Evolutionary conservation across 2,329 filamentous ascomycete genomes (phyloP).

Genomic region (Exserohilum rostratum): DNA sequence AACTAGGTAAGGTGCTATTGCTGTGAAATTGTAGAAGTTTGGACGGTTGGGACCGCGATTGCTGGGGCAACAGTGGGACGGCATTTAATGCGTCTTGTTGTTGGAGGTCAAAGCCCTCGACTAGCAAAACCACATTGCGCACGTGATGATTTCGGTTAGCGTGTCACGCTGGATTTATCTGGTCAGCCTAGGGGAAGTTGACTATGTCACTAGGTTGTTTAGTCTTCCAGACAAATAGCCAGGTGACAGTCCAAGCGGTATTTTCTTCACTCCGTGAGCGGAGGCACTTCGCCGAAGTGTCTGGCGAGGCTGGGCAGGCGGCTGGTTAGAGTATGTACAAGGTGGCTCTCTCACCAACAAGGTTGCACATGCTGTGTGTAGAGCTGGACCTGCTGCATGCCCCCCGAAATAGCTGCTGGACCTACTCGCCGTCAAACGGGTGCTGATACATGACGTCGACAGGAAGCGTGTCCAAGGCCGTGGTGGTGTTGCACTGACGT

Average conservation of each 20-base stretch:
- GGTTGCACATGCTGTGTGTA: neutral
- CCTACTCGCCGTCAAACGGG: no score
- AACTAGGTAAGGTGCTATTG: neutral
- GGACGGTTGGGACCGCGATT: neutral
- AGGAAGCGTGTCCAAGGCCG: neutral
- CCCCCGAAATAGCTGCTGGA: no score
- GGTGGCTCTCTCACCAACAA: no score
- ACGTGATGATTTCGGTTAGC: neutral
- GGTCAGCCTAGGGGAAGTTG: neutral
- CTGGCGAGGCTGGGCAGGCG: neutral
- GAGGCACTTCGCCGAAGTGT: constrained; percentile 5
- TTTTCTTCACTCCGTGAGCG: constrained; percentile 5
- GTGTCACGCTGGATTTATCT: neutral
- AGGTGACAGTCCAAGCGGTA: neutral
- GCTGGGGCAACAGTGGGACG: neutral
- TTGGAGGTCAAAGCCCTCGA: neutral
- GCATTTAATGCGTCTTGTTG: neutral
- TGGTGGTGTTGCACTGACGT: neutral
- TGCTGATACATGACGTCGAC: neutral
- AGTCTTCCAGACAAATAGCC: neutral
- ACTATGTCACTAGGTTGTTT: neutral
- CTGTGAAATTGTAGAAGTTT: neutral
- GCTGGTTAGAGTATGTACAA: neutral
- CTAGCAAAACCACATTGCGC: neutral
- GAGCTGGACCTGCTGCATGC: neutral